phyloP scores from a whole-genome alignment of 768 basidiomycete species.

The Amanita rubescens region DNA sequence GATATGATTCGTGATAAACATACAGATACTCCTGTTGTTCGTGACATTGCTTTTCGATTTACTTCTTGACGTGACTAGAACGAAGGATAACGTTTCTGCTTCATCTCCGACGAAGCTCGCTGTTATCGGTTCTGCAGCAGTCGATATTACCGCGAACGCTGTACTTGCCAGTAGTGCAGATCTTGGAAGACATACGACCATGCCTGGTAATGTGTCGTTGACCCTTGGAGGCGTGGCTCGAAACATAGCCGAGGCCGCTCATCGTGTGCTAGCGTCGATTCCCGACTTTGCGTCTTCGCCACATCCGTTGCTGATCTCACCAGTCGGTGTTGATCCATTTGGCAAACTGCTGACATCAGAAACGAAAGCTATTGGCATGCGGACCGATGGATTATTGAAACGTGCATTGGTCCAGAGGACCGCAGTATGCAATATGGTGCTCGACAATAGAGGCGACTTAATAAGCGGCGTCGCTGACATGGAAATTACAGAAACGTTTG shows the following conservation, averaged over 20 bases:
- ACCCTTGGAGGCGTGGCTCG: conserved; percentile 87
- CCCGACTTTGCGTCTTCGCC: conserved; percentile 18
- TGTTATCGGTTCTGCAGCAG: conserved; percentile 80
- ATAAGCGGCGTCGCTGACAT: conserved; percentile 92
- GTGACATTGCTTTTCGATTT: neutral
- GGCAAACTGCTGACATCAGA: conserved; percentile 59
- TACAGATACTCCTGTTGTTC: neutral
- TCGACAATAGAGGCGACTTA: conserved; percentile 65
- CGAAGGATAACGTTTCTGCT: neutral
- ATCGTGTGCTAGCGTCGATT: conserved; percentile 46
- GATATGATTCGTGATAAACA: neutral
- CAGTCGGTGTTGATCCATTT: conserved; percentile 71
- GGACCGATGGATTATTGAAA: conserved; percentile 64
- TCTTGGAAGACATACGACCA: conserved; percentile 55
- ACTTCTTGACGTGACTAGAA: neutral
- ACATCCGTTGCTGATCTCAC: conserved; percentile 55
- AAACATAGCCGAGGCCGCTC: conserved; percentile 91
- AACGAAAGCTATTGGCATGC: conserved; percentile 59
- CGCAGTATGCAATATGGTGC: conserved; percentile 81
- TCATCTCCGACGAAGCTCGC: conserved; percentile 44
- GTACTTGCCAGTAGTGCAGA: conserved; percentile 24
- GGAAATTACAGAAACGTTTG: conserved; percentile 52
- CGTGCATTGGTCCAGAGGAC: conserved; percentile 35
- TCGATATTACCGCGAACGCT: conserved; percentile 74
- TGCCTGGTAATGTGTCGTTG: conserved; percentile 67